Percentiles rank a stretch among this genome's conserved stretches.
Conservation (phyloP, 2,329 filamentous ascomycete species). For the Ophiostoma novo-ulmi region DNA sequence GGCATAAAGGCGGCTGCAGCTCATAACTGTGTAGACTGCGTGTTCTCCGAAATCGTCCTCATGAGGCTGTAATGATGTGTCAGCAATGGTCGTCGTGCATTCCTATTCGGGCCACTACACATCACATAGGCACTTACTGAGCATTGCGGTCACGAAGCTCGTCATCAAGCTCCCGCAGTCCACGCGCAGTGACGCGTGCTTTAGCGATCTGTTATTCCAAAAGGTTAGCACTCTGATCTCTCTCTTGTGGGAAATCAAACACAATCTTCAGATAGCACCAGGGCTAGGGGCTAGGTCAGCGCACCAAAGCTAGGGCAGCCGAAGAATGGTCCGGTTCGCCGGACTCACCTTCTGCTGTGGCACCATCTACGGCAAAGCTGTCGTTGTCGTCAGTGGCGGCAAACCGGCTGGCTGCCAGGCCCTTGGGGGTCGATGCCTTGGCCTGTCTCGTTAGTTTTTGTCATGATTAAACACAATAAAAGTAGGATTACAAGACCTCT, state of each 20-base stretch:
- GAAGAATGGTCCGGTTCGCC: conserved; percentile 56
- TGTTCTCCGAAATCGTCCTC: conserved; percentile 22
- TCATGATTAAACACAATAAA: neutral
- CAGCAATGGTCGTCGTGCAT: neutral
- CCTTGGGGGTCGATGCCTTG: conserved; percentile 45
- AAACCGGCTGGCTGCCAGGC: conserved; percentile 52
- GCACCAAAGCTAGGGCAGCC: conserved; percentile 62
- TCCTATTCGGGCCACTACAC: neutral
- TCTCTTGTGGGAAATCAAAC: conserved; percentile 11
- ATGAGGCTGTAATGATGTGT: conserved; percentile 12
- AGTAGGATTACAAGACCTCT: too few relatives aligned
- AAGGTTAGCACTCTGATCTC: neutral
- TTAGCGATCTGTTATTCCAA: conserved; percentile 32
- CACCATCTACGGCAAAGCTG: conserved; percentile 31
- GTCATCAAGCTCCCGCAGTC: conserved; percentile 32
- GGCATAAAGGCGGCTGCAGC: neutral
- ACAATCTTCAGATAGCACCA: conserved; percentile 19
- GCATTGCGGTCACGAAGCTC: conserved; percentile 32
- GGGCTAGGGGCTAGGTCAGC: conserved; percentile 32
- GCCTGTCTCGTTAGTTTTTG: conserved; percentile 30
- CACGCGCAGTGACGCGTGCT: conserved; percentile 30
- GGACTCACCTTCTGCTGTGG: conserved; percentile 53
- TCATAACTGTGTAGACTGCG: conserved; percentile 16
- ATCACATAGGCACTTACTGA: conserved; percentile 21
- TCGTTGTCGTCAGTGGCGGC: conserved; percentile 37